Evolutionary conservation across 2,329 filamentous ascomycete genomes (phyloP).

Genomic region (Fusarium anguioides): DNA sequence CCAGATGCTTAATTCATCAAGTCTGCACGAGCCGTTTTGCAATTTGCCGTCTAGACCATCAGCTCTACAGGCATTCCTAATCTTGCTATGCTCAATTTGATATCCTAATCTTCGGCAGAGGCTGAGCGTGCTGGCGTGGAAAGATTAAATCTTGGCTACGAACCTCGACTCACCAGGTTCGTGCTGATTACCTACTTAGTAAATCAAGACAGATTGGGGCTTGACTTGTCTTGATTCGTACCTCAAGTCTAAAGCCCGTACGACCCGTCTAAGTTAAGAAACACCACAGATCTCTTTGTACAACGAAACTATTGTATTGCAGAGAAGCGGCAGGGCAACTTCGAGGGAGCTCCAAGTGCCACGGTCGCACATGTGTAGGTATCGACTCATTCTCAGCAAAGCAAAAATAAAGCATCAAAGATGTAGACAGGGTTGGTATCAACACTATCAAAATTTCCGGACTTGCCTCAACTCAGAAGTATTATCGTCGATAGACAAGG

Average conservation of each 20-base stretch:
- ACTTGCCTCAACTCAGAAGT: not conserved
- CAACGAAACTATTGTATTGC: slow-evolving; percentile 3
- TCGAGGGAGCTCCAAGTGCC: not conserved
- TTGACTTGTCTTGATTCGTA: slow-evolving; percentile 5
- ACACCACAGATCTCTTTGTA: slow-evolving; percentile 10
- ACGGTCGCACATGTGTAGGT: not conserved
- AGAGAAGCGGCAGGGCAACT: not conserved
- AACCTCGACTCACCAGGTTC: slow-evolving; percentile 1
- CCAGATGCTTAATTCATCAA: not conserved
- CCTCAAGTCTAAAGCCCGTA: not conserved
- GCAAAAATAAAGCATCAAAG: not conserved
- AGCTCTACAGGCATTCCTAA: not conserved
- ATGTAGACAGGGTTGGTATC: not conserved
- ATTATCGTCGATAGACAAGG: not conserved
- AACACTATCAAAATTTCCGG: not conserved
- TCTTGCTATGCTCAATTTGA: not conserved
- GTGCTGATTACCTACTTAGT: slow-evolving; percentile 27
- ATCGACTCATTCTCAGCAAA: not conserved
- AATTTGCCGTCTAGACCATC: not conserved
- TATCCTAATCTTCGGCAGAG: slow-evolving; percentile 3
- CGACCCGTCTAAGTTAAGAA: not conserved
- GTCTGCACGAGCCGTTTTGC: not conserved
- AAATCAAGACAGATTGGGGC: slow-evolving; percentile 24
- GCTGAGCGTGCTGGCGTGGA: not conserved
- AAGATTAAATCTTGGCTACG: not conserved